Evolutionary conservation across 306 rosid genomes (phyloP).

Genomic region (Trifolium repens): DNA sequence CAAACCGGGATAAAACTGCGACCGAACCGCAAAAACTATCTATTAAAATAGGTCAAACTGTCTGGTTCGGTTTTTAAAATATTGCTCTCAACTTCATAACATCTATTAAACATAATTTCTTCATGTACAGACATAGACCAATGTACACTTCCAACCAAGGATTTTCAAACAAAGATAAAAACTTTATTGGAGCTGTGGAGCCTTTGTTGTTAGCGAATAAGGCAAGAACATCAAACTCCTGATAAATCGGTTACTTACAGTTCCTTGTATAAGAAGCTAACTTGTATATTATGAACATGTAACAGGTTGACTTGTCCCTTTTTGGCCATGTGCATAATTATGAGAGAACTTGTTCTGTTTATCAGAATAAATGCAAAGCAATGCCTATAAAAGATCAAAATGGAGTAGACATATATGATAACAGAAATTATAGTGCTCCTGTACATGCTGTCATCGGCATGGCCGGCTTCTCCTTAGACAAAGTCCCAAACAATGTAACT

Average conservation of each 20-base stretch:
- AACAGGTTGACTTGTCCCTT: constrained; percentile 78
- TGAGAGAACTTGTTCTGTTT: constrained; percentile 81
- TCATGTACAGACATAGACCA: constrained; percentile 78
- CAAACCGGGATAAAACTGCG: neutral
- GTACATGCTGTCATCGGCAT: constrained; percentile 84
- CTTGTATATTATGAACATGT: constrained; percentile 26
- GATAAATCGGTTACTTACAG: neutral
- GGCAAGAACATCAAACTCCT: constrained; percentile 46
- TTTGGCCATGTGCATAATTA: constrained; percentile 89
- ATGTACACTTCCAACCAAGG: constrained; percentile 62
- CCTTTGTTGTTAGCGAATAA: constrained; percentile 64
- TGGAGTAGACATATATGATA: constrained; percentile 72
- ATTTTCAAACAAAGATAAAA: constrained; percentile 26
- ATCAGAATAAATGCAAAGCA: constrained; percentile 53
- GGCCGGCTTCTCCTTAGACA: constrained; percentile 82
- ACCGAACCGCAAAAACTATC: neutral
- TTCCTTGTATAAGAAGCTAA: constrained; percentile 13
- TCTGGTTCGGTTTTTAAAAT: neutral
- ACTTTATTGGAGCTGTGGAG: constrained; percentile 59
- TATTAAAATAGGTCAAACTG: neutral
- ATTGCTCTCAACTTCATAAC: neutral
- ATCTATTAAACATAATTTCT: constrained; percentile 8
- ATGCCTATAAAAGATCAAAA: constrained; percentile 62
- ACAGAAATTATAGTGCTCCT: constrained; percentile 74
- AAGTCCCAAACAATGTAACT: constrained; percentile 53